Evolutionary conservation across 1,284 basidiomycete genomes (phyloP).

Genomic region (Boletellus deceptivus): DNA sequence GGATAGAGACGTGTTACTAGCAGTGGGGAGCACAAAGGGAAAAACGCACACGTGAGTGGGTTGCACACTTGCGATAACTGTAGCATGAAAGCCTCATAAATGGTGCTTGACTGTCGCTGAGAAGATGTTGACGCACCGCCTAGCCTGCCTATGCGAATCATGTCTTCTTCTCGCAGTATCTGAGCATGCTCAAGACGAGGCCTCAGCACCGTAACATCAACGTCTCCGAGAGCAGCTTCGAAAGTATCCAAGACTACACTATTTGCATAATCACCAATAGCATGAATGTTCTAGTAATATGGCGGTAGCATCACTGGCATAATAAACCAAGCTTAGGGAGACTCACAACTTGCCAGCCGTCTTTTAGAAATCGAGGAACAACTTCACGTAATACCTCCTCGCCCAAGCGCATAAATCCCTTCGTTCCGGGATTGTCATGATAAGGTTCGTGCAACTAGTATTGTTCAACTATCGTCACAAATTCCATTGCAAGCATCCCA

Average conservation of each 20-base stretch:
- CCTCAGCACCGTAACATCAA: slow-evolving; percentile 61
- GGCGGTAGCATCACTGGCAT: background rate
- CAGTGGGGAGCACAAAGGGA: background rate
- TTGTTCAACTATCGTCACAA: background rate
- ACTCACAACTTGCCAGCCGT: slow-evolving; percentile 81
- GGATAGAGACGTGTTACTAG: background rate
- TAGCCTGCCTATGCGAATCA: slow-evolving; percentile 70
- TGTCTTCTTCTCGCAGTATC: slow-evolving; percentile 71
- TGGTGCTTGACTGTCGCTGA: background rate
- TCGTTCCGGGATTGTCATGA: slow-evolving; percentile 71
- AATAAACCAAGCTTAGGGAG: background rate
- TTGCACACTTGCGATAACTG: slow-evolving; percentile 79
- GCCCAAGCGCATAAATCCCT: slow-evolving; percentile 75
- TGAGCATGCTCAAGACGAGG: slow-evolving; percentile 91
- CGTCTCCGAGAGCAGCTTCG: slow-evolving; percentile 59
- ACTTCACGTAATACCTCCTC: slow-evolving; percentile 60
- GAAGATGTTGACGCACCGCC: slow-evolving; percentile 51
- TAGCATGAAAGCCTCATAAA: background rate
- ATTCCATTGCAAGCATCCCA: background rate
- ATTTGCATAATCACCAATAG: slow-evolving; percentile 91
- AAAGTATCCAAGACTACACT: slow-evolving; percentile 81
- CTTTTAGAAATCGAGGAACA: slow-evolving; percentile 68
- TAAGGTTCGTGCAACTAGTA: slow-evolving; percentile 74
- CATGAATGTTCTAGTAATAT: slow-evolving; percentile 73
- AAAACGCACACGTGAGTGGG: slow-evolving; percentile 80